Percentiles rank a stretch among this genome's conserved stretches.
Evolutionary conservation across 495 filamentous ascomycete species (phyloP).

Genomic region (Achaetomiella virescens): DNA sequence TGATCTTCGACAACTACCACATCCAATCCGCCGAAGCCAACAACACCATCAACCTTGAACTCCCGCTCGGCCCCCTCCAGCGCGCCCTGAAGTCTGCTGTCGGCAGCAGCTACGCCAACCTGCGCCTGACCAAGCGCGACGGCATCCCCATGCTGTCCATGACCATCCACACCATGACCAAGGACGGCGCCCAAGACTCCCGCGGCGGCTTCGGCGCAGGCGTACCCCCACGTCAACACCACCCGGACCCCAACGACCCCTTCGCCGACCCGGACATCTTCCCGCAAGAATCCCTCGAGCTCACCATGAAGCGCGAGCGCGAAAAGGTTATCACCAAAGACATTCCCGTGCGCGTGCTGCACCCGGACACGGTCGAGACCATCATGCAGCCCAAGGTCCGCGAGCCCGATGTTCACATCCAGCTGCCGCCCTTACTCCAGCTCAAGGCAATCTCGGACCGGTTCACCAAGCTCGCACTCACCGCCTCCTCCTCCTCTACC

Average conservation of each 20-base stretch:
- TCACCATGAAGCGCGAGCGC: slow-evolving; percentile 50
- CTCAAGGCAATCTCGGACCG: slow-evolving; percentile 89
- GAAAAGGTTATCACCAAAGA: slow-evolving; percentile 94
- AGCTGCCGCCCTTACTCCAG: slow-evolving; percentile 73
- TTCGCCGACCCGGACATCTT: slow-evolving; percentile 39
- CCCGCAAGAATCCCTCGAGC: slow-evolving; percentile 44
- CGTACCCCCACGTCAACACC: background rate
- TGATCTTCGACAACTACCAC: slow-evolving; percentile 83
- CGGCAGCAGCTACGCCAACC: slow-evolving; percentile 65
- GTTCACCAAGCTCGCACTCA: slow-evolving; percentile 69
- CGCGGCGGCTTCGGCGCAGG: slow-evolving; percentile 22
- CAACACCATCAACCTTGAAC: slow-evolving; percentile 91
- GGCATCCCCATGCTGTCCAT: slow-evolving; percentile 75
- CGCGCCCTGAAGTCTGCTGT: slow-evolving; percentile 82
- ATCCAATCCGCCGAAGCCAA: slow-evolving; percentile 72
- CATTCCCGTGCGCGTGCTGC: slow-evolving; percentile 85
- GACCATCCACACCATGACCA: slow-evolving; percentile 66
- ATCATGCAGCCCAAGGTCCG: slow-evolving; percentile 85
- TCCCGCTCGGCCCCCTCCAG: slow-evolving; percentile 72
- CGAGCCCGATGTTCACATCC: slow-evolving; percentile 91
- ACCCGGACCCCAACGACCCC: slow-evolving; percentile 17
- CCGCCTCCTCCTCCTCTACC: slow-evolving; percentile 25
- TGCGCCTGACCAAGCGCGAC: slow-evolving; percentile 90
- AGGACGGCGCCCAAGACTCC: slow-evolving; percentile 27
- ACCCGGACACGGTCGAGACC: slow-evolving; percentile 68